Evolutionary conservation across 2,329 filamentous ascomycete species (phyloP).

Genomic region (Lasiodiplodia citricola): DNA sequence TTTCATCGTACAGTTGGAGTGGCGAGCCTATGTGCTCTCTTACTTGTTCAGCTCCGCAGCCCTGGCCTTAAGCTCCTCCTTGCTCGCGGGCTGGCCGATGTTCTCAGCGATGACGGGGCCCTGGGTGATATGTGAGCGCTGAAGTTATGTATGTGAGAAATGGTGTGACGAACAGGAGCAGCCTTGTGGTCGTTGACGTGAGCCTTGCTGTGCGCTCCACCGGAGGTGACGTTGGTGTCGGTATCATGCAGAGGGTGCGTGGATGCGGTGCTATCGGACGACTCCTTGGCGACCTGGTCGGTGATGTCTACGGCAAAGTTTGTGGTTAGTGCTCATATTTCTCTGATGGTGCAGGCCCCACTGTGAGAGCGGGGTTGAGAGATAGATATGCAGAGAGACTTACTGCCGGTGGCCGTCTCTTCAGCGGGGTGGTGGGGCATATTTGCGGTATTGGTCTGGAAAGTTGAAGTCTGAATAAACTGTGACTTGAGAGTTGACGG

Average conservation of each 20-base stretch:
- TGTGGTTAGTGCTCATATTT: neutral
- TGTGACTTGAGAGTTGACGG: neutral
- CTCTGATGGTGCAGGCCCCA: neutral
- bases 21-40: neutral
- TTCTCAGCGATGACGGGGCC: conserved; percentile 54
- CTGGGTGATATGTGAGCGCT: conserved; percentile 31
- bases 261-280: conserved; percentile 47
- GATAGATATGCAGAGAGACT: conserved; percentile 28
- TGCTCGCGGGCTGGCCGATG: conserved; percentile 51
- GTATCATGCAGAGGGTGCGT: conserved; percentile 43
- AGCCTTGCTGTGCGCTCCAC: conserved; percentile 36
- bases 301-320: conserved; percentile 45
- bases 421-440: conserved; percentile 52
- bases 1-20: conserved; percentile 1
- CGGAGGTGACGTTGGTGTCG: conserved; percentile 40
- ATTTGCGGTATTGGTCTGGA: conserved; percentile 30
- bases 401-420: conserved; percentile 47
- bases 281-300: conserved; percentile 53
- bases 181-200: conserved; percentile 46
- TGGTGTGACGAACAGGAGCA: conserved; percentile 43
- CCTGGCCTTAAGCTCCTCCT: conserved; percentile 57
- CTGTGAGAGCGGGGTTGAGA: neutral
- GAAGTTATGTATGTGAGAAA: too few species aligned
- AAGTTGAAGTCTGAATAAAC: neutral
- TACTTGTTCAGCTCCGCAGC: conserved; percentile 58